Percentiles rank a stretch among this genome's conserved stretches.
These are phyloP conservation scores for Amphirosellinia nigrospora DNA, from an alignment of 495 filamentous ascomycete species.

Conservation along the genomic window DNA sequence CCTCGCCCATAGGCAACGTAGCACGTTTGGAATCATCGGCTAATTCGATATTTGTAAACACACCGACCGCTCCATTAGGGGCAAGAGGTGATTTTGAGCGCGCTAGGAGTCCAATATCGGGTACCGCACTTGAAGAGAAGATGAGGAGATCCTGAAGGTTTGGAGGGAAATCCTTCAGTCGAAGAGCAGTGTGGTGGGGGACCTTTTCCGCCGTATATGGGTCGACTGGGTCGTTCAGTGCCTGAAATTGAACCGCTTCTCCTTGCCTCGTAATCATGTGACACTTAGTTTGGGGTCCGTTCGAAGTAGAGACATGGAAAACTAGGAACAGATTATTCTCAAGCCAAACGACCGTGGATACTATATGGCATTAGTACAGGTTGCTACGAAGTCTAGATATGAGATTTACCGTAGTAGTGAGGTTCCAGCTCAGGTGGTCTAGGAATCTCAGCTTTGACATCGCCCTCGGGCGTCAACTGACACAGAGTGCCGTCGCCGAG, in stretches of 20 bases:
- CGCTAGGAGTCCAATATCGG: constrained; percentile 78
- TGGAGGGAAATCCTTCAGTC: constrained; percentile 79
- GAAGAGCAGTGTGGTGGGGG: constrained; percentile 75
- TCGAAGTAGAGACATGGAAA: constrained; percentile 69
- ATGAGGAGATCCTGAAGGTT: constrained; percentile 79
- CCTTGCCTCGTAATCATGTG: constrained; percentile 74
- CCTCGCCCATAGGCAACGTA: constrained; percentile 69
- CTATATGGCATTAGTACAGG: constrained; percentile 47
- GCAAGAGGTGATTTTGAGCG: constrained; percentile 71
- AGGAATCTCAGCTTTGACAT: constrained; percentile 76
- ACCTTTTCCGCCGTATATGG: constrained; percentile 70
- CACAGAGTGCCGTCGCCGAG: constrained; percentile 78
- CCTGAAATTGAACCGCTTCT: constrained; percentile 69
- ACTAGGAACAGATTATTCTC: constrained; percentile 85
- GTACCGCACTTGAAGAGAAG: constrained; percentile 76
- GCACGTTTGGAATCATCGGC: constrained; percentile 81
- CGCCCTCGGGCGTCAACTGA: constrained; percentile 84
- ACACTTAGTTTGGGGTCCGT: constrained; percentile 67
- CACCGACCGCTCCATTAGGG: constrained; percentile 63
- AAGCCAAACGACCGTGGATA: constrained; percentile 87
- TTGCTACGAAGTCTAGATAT: not conserved
- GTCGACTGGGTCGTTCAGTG: constrained; percentile 71
- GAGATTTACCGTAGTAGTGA: constrained; percentile 69
- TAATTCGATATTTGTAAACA: constrained; percentile 75
- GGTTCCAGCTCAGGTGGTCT: constrained; percentile 70